These are phyloP conservation scores for Tolypocladium ovalisporum DNA, from an alignment of 2,329 filamentous ascomycete genomes.

Conservation along the genomic window DNA sequence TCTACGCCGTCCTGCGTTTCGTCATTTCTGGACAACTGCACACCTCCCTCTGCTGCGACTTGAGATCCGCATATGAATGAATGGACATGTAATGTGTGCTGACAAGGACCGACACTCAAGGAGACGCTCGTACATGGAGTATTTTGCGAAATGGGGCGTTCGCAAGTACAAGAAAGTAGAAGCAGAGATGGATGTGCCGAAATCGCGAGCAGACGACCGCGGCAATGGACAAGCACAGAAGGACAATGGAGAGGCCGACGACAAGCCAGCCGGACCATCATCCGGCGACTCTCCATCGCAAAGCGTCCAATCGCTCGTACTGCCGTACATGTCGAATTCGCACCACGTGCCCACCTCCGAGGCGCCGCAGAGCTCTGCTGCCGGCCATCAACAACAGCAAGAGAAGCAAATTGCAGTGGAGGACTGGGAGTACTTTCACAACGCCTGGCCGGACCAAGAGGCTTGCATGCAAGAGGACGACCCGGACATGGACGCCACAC, in stretches of 20 bases:
- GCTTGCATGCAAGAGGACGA: background rate
- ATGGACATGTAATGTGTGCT: background rate
- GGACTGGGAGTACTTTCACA: background rate
- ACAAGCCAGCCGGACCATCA: background rate
- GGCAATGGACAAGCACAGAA: background rate
- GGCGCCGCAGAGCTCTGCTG: background rate
- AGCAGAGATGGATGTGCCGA: slow-evolving; percentile 5
- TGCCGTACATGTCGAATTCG: background rate
- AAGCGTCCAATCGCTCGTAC: background rate
- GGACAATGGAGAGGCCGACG: background rate
- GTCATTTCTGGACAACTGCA: background rate
- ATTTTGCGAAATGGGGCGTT: slow-evolving; percentile 33
- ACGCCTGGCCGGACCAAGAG: background rate
- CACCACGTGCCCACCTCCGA: background rate
- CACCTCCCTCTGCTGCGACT: background rate
- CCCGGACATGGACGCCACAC: background rate
- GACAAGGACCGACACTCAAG: slow-evolving; percentile 5
- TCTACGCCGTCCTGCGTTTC: background rate
- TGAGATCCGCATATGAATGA: too few relatives aligned
- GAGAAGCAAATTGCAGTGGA: too few relatives aligned
- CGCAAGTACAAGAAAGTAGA: slow-evolving; percentile 36
- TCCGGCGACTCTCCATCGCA: background rate
- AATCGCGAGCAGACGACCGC: background rate
- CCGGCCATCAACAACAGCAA: background rate
- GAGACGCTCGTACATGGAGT: slow-evolving; percentile 37